Conservation (phyloP, 768 basidiomycete genomes). For the Guyanaporus albipodus region DNA sequence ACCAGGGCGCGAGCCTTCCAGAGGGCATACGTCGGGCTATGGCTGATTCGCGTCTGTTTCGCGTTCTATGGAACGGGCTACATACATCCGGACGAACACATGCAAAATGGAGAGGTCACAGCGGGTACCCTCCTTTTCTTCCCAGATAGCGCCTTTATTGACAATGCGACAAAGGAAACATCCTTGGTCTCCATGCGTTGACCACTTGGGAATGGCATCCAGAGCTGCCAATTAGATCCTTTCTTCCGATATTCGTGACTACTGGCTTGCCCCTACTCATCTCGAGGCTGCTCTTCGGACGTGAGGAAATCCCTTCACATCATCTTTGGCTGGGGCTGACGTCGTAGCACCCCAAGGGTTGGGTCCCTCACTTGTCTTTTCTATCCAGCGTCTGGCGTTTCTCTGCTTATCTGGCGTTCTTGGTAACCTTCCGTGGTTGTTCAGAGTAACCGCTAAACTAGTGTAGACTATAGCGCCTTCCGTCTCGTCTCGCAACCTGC, state of each 20-base stretch:
- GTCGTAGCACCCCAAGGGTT: constrained; percentile 4
- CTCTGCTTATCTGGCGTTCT: constrained; percentile 31
- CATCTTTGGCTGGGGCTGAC: constrained; percentile 4
- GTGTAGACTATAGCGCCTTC: constrained; percentile 23
- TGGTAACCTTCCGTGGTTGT: constrained; percentile 21
- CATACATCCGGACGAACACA: constrained; percentile 41
- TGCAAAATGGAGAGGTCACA: constrained; percentile 38
- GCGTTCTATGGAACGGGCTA: constrained; percentile 36
- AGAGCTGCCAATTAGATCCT: constrained; percentile 34
- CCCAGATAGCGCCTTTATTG: constrained; percentile 4
- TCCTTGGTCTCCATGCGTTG: constrained; percentile 26
- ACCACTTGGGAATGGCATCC: constrained; percentile 39
- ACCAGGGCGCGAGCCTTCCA: constrained; percentile 15
- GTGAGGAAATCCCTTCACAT: constrained; percentile 20
- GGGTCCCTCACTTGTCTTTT: constrained; percentile 24
- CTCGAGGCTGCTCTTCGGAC: constrained; percentile 11
- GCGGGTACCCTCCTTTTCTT: constrained; percentile 28
- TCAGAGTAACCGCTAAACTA: constrained; percentile 1
- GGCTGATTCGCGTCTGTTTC: constrained; percentile 27
- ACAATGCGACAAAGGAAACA: constrained; percentile 21
- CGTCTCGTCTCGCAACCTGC: constrained; percentile 20
- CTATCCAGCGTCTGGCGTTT: constrained; percentile 29
- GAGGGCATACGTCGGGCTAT: constrained; percentile 21
- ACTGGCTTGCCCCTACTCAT: constrained; percentile 32
- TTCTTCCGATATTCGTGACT: constrained; percentile 30